These are phyloP conservation scores for Lasiosphaeria hispida DNA, from an alignment of 495 filamentous ascomycete species.

Conservation along the genomic window DNA sequence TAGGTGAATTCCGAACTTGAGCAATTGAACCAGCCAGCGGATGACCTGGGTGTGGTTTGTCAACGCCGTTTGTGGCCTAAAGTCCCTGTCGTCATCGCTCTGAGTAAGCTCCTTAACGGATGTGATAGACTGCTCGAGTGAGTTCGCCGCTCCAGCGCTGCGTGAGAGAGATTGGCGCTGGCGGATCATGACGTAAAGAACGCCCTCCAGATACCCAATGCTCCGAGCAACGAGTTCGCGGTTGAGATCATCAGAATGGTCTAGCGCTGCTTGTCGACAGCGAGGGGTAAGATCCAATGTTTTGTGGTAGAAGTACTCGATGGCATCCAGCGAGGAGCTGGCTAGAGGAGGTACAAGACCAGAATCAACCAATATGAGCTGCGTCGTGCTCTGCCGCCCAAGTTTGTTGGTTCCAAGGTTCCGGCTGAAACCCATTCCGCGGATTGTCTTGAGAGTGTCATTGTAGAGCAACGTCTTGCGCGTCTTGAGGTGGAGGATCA, in stretches of 20 bases:
- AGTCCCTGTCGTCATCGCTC: constrained; percentile 11
- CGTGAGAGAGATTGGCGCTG: constrained; percentile 58
- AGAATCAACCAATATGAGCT: constrained; percentile 56
- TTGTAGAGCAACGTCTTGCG: constrained; percentile 89
- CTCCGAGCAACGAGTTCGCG: constrained; percentile 72
- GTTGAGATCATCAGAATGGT: constrained; percentile 82
- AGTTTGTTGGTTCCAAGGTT: constrained; percentile 70
- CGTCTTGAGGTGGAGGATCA: constrained; percentile 81
- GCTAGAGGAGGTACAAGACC: constrained; percentile 23
- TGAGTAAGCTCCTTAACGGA: constrained; percentile 26
- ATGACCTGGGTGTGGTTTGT: constrained; percentile 34
- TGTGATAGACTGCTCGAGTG: constrained; percentile 21
- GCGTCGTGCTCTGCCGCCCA: constrained; percentile 65
- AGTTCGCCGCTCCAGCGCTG: constrained; percentile 25
- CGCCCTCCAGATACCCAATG: constrained; percentile 76
- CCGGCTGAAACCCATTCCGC: constrained; percentile 83
- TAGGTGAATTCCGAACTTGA: constrained; percentile 42
- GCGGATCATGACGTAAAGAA: constrained; percentile 63
- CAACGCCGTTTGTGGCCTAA: constrained; percentile 17
- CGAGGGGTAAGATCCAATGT: constrained; percentile 66
- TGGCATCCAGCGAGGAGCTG: constrained; percentile 31
- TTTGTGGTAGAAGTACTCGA: constrained; percentile 76
- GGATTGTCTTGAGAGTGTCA: constrained; percentile 75
- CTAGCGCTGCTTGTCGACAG: constrained; percentile 60
- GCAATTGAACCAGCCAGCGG: constrained; percentile 42